Conservation (phyloP, 2,329 filamentous ascomycete species). For the Byssoonygena ceratinophila region DNA sequence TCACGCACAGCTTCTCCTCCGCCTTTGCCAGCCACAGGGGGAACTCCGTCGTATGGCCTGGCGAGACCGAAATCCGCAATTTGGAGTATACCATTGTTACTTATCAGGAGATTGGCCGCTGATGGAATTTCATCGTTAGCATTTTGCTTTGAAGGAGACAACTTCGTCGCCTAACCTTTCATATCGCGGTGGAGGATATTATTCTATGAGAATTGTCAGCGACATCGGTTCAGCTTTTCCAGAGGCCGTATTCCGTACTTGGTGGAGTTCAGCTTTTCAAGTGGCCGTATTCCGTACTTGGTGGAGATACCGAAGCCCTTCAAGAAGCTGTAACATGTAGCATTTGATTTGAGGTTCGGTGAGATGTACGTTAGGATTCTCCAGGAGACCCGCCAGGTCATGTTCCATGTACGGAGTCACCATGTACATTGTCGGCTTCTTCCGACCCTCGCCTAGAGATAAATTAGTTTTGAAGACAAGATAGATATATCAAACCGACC, state of each 20-base stretch:
- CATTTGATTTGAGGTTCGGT: slow-evolving; percentile 91
- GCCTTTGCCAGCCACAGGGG: slow-evolving; percentile 64
- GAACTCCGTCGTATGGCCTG: slow-evolving; percentile 77
- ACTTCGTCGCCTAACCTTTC: slow-evolving; percentile 48
- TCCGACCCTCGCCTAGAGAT: slow-evolving; percentile 58
- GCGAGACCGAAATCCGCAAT: slow-evolving; percentile 97
- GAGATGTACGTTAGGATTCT: slow-evolving; percentile 83
- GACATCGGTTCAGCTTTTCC: neutral
- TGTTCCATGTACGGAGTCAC: slow-evolving; percentile 98
- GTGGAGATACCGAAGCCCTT: slow-evolving; percentile 83
- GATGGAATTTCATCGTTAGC: slow-evolving; percentile 9
- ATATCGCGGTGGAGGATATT: slow-evolving; percentile 93
- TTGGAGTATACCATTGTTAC: slow-evolving; percentile 82
- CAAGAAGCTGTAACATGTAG: slow-evolving; percentile 86
- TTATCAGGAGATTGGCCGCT: slow-evolving; percentile 92
- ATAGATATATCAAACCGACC: slow-evolving; percentile 33
- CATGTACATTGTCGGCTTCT: slow-evolving; percentile 85
- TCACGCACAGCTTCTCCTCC: slow-evolving; percentile 78
- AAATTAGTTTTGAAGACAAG: slow-evolving; percentile 20
- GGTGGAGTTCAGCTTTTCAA: neutral
- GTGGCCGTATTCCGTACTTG: slow-evolving; percentile 39
- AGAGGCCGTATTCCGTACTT: slow-evolving; percentile 13
- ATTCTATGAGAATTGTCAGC: slow-evolving; percentile 34
- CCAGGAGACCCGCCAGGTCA: slow-evolving; percentile 90
- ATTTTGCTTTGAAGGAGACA: neutral